Percentiles rank a stretch among this genome's conserved stretches.
phyloP scores from a whole-genome alignment of 768 basidiomycete genomes.

The Lactifluus subvellereus region DNA sequence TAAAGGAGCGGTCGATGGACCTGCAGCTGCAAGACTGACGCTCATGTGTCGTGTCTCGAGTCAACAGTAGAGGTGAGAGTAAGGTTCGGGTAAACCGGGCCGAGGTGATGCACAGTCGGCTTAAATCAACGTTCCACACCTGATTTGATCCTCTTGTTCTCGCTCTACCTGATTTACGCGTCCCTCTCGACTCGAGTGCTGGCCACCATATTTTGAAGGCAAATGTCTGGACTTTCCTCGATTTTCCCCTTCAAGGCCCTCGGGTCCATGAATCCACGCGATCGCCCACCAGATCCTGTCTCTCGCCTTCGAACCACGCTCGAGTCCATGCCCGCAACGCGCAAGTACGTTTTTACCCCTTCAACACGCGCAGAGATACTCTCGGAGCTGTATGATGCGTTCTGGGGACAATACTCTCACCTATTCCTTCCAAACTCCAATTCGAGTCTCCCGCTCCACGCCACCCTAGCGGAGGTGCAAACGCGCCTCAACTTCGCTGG shows the following conservation, averaged over 20 bases:
- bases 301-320: conserved; percentile 69
- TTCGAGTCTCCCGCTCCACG: conserved; percentile 54
- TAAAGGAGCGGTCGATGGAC: conserved; percentile 25
- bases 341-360: conserved; percentile 72
- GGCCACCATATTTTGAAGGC: neutral
- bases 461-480: conserved; percentile 68
- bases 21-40: conserved; percentile 13
- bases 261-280: conserved; percentile 48
- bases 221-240: conserved; percentile 41
- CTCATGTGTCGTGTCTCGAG: neutral
- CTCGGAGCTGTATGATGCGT: conserved; percentile 73
- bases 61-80: neutral
- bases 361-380: conserved; percentile 74
- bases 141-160: neutral
- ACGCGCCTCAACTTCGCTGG: conserved; percentile 48
- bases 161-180: conserved; percentile 1
- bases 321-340: conserved; percentile 74
- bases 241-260: conserved; percentile 48
- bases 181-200: neutral
- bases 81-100: conserved; percentile 23
- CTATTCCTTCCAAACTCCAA: conserved; percentile 67
- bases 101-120: neutral
- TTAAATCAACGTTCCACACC: neutral
- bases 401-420: conserved; percentile 72
- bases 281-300: conserved; percentile 55